These are phyloP conservation scores for Monascus purpureus DNA, from an alignment of 495 filamentous ascomycete genomes.

Conservation along the genomic window DNA sequence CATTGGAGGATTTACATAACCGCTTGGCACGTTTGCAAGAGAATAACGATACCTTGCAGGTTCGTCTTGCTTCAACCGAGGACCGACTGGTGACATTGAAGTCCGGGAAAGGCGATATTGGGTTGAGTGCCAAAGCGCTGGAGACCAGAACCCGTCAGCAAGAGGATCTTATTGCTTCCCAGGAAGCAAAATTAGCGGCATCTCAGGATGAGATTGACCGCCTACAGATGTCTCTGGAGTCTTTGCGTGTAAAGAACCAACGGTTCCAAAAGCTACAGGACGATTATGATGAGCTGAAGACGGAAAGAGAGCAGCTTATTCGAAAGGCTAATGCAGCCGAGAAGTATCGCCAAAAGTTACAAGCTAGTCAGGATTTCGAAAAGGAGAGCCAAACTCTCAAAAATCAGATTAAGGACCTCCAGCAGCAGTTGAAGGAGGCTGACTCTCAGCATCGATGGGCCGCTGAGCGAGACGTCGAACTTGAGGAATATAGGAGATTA, in stretches of 20 bases:
- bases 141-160: slow-evolving; percentile 36
- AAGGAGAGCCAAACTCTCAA: slow-evolving; percentile 55
- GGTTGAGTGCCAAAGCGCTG: slow-evolving; percentile 30
- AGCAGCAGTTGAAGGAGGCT: slow-evolving; percentile 42
- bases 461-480: slow-evolving; percentile 36
- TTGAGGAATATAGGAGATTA: slow-evolving; percentile 44
- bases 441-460: slow-evolving; percentile 31
- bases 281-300: slow-evolving; percentile 57
- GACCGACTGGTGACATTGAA: slow-evolving; percentile 31
- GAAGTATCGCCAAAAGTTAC: slow-evolving; percentile 60
- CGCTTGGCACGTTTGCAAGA: slow-evolving; percentile 43
- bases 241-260: slow-evolving; percentile 27
- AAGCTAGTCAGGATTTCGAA: slow-evolving; percentile 55
- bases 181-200: slow-evolving; percentile 41
- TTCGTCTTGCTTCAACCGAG: slow-evolving; percentile 30
- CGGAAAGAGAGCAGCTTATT: slow-evolving; percentile 57
- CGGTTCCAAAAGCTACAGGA: slow-evolving; percentile 45
- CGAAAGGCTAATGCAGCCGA: slow-evolving; percentile 68
- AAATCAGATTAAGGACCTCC: slow-evolving; percentile 42
- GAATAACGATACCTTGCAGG: slow-evolving; percentile 39
- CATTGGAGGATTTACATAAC: slow-evolving; percentile 38
- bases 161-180: slow-evolving; percentile 41
- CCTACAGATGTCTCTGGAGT: slow-evolving; percentile 26
- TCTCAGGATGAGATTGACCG: slow-evolving; percentile 29
- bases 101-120: slow-evolving; percentile 29